Conservation (phyloP, 441 rosid species). For the Mallotus repandus region DNA sequence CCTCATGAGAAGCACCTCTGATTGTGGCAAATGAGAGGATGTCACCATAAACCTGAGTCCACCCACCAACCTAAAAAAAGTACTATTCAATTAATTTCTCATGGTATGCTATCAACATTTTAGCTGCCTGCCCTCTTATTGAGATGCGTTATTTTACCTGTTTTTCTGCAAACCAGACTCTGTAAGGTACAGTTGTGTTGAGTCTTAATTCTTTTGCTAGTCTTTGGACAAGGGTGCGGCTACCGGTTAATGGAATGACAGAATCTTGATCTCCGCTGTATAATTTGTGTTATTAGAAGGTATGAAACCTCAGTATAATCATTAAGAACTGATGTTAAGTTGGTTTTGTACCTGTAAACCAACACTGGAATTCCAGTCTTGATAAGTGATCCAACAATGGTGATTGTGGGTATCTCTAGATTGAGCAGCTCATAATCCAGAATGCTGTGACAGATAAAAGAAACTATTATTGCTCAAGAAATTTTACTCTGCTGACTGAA, state of each 20-base stretch:
- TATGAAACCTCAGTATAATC: background rate
- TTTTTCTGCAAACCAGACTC: slow-evolving; percentile 93
- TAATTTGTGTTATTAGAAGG: background rate
- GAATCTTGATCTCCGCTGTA: slow-evolving; percentile 98
- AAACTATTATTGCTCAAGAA: background rate
- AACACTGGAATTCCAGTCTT: slow-evolving; percentile 75
- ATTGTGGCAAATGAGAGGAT: slow-evolving; percentile 85
- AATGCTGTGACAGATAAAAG: slow-evolving; percentile 43
- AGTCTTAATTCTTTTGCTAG: slow-evolving; percentile 64
- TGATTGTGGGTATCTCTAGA: slow-evolving; percentile 75
- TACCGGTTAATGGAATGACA: slow-evolving; percentile 87
- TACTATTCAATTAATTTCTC: no score
- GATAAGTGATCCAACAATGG: slow-evolving; percentile 58
- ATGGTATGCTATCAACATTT: no score
- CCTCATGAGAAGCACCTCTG: slow-evolving; percentile 96
- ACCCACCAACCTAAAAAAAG: slow-evolving; percentile 83
- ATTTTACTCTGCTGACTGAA: background rate
- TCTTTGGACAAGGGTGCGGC: slow-evolving; percentile 64
- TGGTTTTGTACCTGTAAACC: slow-evolving; percentile 69
- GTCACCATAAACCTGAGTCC: slow-evolving; percentile 90
- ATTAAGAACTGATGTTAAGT: background rate
- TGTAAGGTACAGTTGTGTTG: slow-evolving; percentile 66
- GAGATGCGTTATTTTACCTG: slow-evolving; percentile 47
- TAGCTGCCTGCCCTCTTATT: background rate
- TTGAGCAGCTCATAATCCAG: slow-evolving; percentile 81